Conservation (phyloP, 345 rosid genomes). For the Excoecaria agallocha region DNA sequence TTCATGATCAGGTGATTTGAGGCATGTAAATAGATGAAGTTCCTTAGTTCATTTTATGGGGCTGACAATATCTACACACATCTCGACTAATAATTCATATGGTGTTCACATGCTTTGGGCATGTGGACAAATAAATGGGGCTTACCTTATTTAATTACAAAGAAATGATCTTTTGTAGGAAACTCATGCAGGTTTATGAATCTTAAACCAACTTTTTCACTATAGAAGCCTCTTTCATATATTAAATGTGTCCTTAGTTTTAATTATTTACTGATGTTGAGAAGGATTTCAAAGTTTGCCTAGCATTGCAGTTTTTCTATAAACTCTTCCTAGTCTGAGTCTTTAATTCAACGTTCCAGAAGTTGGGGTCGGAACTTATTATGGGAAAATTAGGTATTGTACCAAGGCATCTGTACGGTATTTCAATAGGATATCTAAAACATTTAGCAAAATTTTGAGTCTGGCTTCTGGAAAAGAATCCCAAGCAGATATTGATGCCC, state of each 20-base stretch:
- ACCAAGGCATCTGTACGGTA: neutral
- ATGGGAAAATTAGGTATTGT: neutral
- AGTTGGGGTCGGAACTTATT: neutral
- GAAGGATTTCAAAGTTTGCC: neutral
- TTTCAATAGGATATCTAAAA: neutral
- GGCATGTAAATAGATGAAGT: neutral
- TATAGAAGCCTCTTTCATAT: neutral
- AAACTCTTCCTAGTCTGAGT: neutral
- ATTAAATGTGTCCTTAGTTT: neutral
- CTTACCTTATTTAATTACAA: neutral
- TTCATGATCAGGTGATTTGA: slow-evolving; percentile 68
- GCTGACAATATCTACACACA: neutral
- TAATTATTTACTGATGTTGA: neutral
- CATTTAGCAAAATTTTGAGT: neutral
- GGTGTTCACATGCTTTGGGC: neutral
- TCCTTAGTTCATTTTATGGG: neutral
- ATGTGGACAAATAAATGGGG: neutral
- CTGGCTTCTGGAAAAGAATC: slow-evolving; percentile 4
- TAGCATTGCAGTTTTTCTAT: neutral
- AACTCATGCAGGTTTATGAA: neutral
- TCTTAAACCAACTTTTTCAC: neutral
- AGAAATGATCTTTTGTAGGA: neutral
- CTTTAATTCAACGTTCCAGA: neutral
- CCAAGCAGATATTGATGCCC: neutral
- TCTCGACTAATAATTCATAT: neutral